These are phyloP conservation scores for Syncephalastrum racemosum DNA, from an alignment of 371 early-diverging fungal species.

Conservation along the genomic window DNA sequence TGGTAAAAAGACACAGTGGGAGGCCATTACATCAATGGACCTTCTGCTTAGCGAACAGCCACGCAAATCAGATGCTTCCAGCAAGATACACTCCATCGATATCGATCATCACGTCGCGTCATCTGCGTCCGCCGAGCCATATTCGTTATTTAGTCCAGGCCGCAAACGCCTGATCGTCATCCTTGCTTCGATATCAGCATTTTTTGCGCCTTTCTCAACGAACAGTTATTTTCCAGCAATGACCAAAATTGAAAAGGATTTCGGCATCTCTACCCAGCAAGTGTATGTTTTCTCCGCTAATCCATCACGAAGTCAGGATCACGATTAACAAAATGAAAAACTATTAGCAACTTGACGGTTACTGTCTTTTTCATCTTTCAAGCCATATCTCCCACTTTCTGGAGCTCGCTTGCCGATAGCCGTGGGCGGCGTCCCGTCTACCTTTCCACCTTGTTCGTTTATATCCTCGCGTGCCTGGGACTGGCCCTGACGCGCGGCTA, in stretches of 20 bases:
- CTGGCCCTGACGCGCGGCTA: conserved; percentile 51
- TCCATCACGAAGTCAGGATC: no score
- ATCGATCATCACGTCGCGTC: no score
- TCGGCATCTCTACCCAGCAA: conserved; percentile 9
- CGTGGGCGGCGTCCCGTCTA: conserved; percentile 65
- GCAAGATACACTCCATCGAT: no score
- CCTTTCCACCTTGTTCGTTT: conserved; percentile 55
- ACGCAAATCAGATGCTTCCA: no score
- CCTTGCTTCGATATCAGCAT: conserved; percentile 15
- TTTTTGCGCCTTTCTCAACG: conserved; percentile 20
- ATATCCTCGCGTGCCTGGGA: conserved; percentile 56
- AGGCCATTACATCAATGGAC: no score
- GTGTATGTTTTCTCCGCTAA: conserved; percentile 1
- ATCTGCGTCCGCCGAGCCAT: conserved; percentile 1
- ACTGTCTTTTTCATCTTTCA: conserved; percentile 43
- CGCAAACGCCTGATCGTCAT: conserved; percentile 12
- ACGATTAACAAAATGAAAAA: conserved; percentile 1
- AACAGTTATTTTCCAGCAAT: conserved; percentile 23
- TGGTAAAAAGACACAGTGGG: no score
- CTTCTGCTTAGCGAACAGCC: no score
- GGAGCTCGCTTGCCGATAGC: conserved; percentile 66
- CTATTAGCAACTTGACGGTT: conserved; percentile 24
- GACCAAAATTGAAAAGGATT: conserved; percentile 15
- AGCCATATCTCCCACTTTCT: conserved; percentile 46
- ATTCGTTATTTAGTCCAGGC: conserved; percentile 7